Base-by-base conservation (phyloP, 176 grass and related monocot species). In the Phyllostachys edulis region DNA sequence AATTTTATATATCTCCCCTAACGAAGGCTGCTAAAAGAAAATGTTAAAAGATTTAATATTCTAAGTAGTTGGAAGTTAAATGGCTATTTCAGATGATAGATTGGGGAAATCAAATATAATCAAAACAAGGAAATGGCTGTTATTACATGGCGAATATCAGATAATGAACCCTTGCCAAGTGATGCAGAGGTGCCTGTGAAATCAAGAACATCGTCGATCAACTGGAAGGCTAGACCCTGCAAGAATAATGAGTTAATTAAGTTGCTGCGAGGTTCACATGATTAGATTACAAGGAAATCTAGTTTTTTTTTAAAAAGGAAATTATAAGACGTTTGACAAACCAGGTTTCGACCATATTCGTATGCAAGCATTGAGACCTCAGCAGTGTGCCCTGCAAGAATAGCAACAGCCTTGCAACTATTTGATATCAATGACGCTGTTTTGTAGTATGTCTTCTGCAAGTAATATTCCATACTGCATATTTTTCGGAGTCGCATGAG, bases 401-500 rank as follows among this genome's bases (percentile, higher is more conserved):
- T 63, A 75, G 96, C 93, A 88, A 96, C 82, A 63, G 93, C 79
- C 79, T 96, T 96, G 86, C 96, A 99, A 82, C 96, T 99, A 75
- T 96, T 99, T 78, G 96, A 99, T 82, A 99, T 94, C 88, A 99
- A 84, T 41, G 96, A 99, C 23, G 93, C 91, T 38, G 96, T 99
- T 87, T 99, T 99, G 93, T 91, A 96, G 86, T 99, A 99, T 76
- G 96, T 94, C 88, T 99, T 99, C 81, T 92, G 83, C 70, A 99
- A 55, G 78, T 99, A 99, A 81, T 99, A 94, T 39, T 99, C 96
- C 96, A 99, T 99, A 87, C 96, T 99, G 90, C 79, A 86, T 34
- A 87, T 73, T 66, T 70, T 68, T 61, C 5, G 23, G 1, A 84
- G 84, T 63, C 42, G 23, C 88, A 88, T 84, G 15, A 94, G 75